Conservation (phyloP, 1,284 basidiomycete genomes). For the Leccinum solheimii region DNA sequence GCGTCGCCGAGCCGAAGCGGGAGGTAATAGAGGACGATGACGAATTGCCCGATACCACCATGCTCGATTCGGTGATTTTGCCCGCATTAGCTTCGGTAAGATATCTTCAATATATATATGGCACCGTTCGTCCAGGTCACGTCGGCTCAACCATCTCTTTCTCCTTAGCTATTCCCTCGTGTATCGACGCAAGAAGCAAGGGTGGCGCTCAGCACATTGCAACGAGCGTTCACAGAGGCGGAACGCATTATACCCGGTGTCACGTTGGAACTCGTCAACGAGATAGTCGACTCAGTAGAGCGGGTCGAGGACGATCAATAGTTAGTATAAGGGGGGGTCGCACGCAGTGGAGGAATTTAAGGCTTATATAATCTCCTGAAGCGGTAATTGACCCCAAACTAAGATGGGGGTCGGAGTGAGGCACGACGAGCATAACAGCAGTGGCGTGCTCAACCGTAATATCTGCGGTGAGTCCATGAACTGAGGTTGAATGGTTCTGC, state of each 20-base stretch:
- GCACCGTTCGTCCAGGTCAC: slow-evolving; percentile 1
- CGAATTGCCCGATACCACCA: slow-evolving; percentile 80
- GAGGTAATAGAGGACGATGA: slow-evolving; percentile 52
- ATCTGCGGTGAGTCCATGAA: no score
- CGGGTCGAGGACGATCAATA: slow-evolving; percentile 66
- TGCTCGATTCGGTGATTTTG: slow-evolving; percentile 88
- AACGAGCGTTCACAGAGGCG: slow-evolving; percentile 88
- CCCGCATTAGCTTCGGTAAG: slow-evolving; percentile 90
- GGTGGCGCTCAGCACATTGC: slow-evolving; percentile 73
- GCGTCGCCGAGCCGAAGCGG: slow-evolving; percentile 41
- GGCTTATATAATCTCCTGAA: neutral
- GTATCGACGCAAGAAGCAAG: slow-evolving; percentile 40
- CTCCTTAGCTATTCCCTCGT: slow-evolving; percentile 77
- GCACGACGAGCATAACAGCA: no score
- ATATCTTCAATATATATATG: slow-evolving; percentile 42
- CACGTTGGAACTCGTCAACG: slow-evolving; percentile 75
- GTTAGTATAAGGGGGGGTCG: neutral
- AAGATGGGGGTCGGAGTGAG: no score
- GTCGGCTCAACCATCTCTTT: slow-evolving; percentile 39
- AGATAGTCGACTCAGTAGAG: slow-evolving; percentile 45
- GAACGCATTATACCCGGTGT: slow-evolving; percentile 87
- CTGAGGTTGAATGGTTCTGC: no score
- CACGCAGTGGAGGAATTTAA: slow-evolving; percentile 5
- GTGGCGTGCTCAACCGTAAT: no score
- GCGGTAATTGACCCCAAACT: no score